A percentile compares a stretch with the other conserved stretches of the same genome.
Conservation (phyloP, 371 early-diverging fungal genomes). For the Syncephalis plumigaleata region DNA sequence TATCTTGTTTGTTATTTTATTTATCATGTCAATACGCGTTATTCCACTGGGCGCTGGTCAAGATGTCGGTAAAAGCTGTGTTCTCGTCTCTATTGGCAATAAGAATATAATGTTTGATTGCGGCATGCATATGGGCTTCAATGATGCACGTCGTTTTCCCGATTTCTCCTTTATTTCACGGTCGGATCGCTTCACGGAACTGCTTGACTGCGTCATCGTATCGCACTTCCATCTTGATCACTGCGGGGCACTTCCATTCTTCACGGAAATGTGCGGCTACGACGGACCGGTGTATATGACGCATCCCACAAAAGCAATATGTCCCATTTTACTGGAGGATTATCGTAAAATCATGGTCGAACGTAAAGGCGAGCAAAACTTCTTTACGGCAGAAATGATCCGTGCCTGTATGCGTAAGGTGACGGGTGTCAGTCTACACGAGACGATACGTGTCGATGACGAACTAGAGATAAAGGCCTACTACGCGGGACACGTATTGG, state of each 20-base stretch:
- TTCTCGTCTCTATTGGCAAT: slow-evolving; percentile 72
- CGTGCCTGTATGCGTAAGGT: slow-evolving; percentile 83
- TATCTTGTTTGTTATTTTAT: not conserved
- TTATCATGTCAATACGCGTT: slow-evolving; percentile 25
- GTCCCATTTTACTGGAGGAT: slow-evolving; percentile 84
- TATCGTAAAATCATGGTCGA: slow-evolving; percentile 79
- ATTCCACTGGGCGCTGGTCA: slow-evolving; percentile 40
- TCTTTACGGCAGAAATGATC: slow-evolving; percentile 73
- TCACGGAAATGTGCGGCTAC: slow-evolving; percentile 91
- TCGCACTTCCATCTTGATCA: slow-evolving; percentile 97
- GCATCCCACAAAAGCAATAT: slow-evolving; percentile 88
- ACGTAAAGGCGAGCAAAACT: slow-evolving; percentile 68
- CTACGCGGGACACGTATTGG: slow-evolving; percentile 97
- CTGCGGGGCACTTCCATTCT: slow-evolving; percentile 90
- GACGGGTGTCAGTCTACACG: slow-evolving; percentile 73
- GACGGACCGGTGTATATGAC: slow-evolving; percentile 95
- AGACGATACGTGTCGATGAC: slow-evolving; percentile 66
- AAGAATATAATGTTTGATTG: slow-evolving; percentile 96
- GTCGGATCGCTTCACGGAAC: slow-evolving; percentile 62
- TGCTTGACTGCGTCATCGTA: slow-evolving; percentile 83
- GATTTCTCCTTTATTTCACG: slow-evolving; percentile 91
- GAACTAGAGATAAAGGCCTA: slow-evolving; percentile 79
- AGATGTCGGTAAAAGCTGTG: slow-evolving; percentile 91
- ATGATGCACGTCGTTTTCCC: slow-evolving; percentile 91
- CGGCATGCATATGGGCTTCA: slow-evolving; percentile 98